Percentiles rank a stretch among this genome's conserved stretches.
Evolutionary conservation across 768 basidiomycete species (phyloP).

Genomic region (Agrocybe pediades): DNA sequence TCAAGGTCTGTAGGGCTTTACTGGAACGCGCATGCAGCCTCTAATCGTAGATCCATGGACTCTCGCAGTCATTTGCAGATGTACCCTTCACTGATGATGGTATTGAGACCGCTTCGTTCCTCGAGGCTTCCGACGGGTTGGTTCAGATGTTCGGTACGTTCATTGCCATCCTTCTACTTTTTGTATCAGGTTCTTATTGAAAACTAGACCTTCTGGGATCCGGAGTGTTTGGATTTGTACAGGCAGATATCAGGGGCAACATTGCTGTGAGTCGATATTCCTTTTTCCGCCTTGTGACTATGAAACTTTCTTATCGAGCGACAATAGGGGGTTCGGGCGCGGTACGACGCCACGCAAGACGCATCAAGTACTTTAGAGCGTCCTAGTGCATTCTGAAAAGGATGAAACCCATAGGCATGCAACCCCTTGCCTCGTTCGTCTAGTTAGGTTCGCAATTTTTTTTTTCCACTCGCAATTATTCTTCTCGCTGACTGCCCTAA

Average conservation of each 20-base stretch:
- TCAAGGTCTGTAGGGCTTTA: conserved; percentile 47
- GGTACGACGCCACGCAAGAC: conserved; percentile 44
- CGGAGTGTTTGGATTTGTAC: conserved; percentile 73
- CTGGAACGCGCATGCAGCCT: no score
- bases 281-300: background rate
- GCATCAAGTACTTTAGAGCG: conserved; percentile 59
- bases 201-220: conserved; percentile 60
- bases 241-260: conserved; percentile 69
- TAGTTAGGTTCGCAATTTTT: conserved; percentile 53
- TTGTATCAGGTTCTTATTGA: background rate
- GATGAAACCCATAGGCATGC: conserved; percentile 42
- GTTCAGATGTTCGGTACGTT: conserved; percentile 67
- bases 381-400: conserved; percentile 54
- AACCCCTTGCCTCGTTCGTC: conserved; percentile 63
- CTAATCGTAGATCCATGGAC: background rate
- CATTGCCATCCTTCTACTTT: conserved; percentile 7
- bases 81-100: conserved; percentile 77
- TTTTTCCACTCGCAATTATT: conserved; percentile 1
- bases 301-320: background rate
- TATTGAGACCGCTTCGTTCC: conserved; percentile 78
- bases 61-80: conserved; percentile 85
- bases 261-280: conserved; percentile 48
- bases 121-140: conserved; percentile 88
- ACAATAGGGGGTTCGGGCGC: conserved; percentile 72
- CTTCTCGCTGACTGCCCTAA: background rate